Base-by-base conservation (phyloP, 2,329 filamentous ascomycete species). In the Botrytis pseudocinerea region DNA sequence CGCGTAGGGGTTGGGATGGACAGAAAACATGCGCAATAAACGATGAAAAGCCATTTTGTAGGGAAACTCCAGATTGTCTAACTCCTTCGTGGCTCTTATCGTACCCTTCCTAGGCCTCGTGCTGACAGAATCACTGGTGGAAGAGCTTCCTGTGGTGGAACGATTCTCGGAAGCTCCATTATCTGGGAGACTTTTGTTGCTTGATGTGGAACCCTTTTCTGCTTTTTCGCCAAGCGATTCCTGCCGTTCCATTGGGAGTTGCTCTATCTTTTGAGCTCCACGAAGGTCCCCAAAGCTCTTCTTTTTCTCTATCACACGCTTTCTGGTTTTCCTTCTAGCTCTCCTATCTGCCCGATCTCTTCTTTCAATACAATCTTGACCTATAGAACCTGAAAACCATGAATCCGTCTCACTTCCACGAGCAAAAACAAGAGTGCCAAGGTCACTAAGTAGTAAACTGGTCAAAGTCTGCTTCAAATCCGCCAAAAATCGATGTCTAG, bases 391-490 rank as follows among this genome's bases (percentile, higher is more conserved):
- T 77, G 78, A 80, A 74, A 98, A 96, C 92, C 95, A 98, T 4
- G 86, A 86, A 81, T 98, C 96, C 0, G 95, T 98, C 83, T 99
- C 96, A 60, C 94, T 97, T 4, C 96, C 96, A 69, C 89, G 85
- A 57, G 91, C 88, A 70, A 97, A 96, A 1, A 98, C 91, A 44
- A 93, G 88, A 59, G 91, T 94, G 9, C 95, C 94, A 6, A 98
- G 86, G 80, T 99, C 96, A 68, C 95, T 98, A 40, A 98, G 84
- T 2, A 98, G 84, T 28, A 99, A 85, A 76, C 94, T 95, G 2
- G 92, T 95, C 57, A 98, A 84, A 0, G 91, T 92, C 80, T 95
- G 92, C 77, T 91, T 91, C 44, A 97, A 85, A 44, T 94, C 91
- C 12, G 89, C 85, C 71, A 97, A 84, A 81, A 98, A 97, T n/a